Evolutionary conservation across 116 monocot species (phyloP), one percentile per base, ranked within the genome.

Genomic region (Posidonia oceanica): DNA sequence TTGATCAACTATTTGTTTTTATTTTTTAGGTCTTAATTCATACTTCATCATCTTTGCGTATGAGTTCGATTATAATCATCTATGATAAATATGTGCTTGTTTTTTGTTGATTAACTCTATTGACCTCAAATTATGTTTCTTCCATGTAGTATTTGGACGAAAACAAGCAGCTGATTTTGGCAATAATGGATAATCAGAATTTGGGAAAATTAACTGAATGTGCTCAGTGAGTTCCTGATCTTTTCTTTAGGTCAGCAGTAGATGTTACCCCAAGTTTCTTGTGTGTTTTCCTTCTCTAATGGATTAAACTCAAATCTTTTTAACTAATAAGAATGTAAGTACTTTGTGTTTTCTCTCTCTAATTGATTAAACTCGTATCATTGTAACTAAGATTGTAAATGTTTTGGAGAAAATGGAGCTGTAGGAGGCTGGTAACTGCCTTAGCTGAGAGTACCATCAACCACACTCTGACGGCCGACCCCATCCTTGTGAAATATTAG

Each of bases 131-230:
- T 52, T 68, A 52, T 36, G 11, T 54, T 53, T 2, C 68, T 68
- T 23, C 52, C 16, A 22, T 52, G 23, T 54, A 91, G 91, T 91
- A 86, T 74, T 74, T 88, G 80, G 91, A 91, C 72, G 91, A 91
- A 75, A 91, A 91, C 79, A 91, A 91, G 74, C 83, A 88, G 58
- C 69, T 91, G 63, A 91, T 91, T 67, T 63, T 91, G 74, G 88
- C 88, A 63, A 91, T 91, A 61, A 70, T 91, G 75, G 91, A 91
- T 58, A 91, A 88, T 58, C 91, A 91, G 69, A 91, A 83, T 56
- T 73, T 81, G 68, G 91, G 91, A 22, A 88, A 85, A 73, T 57
- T 85, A 54, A 64, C 76, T 64, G 91, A 91, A 78, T 91, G 88
- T 72, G 88, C 91, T 52, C 69, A 81, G 91, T 91, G 81, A 83